These are phyloP conservation scores for Rhinocladiella mackenziei DNA, from an alignment of 2,329 filamentous ascomycete species.

Conservation along the genomic window DNA sequence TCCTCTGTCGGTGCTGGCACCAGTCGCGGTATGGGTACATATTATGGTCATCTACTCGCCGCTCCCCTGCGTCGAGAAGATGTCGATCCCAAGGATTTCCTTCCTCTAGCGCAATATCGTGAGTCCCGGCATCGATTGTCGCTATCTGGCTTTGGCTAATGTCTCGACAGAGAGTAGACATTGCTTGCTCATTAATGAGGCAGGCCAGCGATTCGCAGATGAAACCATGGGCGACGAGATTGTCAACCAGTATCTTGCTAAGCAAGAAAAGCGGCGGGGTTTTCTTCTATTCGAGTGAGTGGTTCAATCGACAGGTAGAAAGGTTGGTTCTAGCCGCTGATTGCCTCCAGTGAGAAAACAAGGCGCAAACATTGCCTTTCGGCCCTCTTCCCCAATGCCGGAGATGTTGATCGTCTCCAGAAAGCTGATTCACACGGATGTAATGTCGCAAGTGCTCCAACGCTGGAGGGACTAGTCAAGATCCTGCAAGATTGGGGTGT, in stretches of 20 bases:
- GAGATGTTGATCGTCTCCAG: slow-evolving; percentile 30
- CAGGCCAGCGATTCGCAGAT: slow-evolving; percentile 29
- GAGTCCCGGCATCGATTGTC: neutral
- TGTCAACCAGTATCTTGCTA: slow-evolving; percentile 32
- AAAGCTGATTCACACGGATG: slow-evolving; percentile 31
- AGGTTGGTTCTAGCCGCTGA: no score
- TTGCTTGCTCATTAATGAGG: slow-evolving; percentile 30
- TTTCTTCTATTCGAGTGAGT: slow-evolving; percentile 31
- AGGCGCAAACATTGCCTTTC: slow-evolving; percentile 60
- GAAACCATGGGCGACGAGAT: slow-evolving; percentile 32
- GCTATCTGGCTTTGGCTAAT: neutral
- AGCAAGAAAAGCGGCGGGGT: slow-evolving; percentile 30
- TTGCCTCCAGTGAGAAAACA: slow-evolving; percentile 27
- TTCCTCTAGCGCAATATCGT: slow-evolving; percentile 32
- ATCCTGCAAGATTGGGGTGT: slow-evolving; percentile 29
- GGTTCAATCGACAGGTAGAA: neutral
- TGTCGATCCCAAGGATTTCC: slow-evolving; percentile 29
- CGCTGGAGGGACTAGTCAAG: slow-evolving; percentile 20
- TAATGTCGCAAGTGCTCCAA: slow-evolving; percentile 29
- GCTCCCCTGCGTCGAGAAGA: slow-evolving; percentile 29
- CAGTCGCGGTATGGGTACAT: slow-evolving; percentile 32
- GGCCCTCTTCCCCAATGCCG: slow-evolving; percentile 52
- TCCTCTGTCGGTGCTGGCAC: slow-evolving; percentile 28
- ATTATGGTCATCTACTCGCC: slow-evolving; percentile 32
- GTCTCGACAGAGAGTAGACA: slow-evolving; percentile 28